Base-by-base conservation (phyloP, 495 filamentous ascomycete species). In the Penicillium argentinense region DNA sequence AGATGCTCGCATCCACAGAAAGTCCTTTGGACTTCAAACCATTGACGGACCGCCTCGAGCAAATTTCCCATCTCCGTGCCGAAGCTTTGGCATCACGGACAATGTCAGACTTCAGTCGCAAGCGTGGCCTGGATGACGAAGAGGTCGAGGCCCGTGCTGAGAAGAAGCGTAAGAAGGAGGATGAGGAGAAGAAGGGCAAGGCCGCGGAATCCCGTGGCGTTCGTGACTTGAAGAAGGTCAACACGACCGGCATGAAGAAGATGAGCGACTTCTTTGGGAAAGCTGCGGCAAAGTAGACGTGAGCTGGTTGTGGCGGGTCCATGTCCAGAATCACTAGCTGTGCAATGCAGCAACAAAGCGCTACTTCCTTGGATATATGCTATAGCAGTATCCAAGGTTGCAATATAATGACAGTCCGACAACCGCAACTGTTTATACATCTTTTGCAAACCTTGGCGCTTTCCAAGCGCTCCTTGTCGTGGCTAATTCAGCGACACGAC, bases 261-360 rank as follows among this genome's bases (percentile, higher is more conserved):
- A 80, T 98, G 83, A 96, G 89, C 54, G 80, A 84, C 49, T 98
- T 97, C 64, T 98, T 98, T 64, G 79, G 76, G 27, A 96, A 91
- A 72, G 84, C 67, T 8, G 53, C 66, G 17, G 30, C 60, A 49
- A 72, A 70, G 48, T 68, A 69, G 45, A 45, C 62, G 40, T 70
- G 58, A 66, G 36, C 12, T 1, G 7, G 9, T 4, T 9, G 3
- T 19, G 7, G 38, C 21, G 26, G 25, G 9, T 33, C 5, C 11
- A 19, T 19, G 5, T 26, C 11, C 33, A 21, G 14, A n/a, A 34
- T 26, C 4, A n/a, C n/a, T n/a, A n/a, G 13, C 30, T 32, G 12
- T 8, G 18, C 16, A 19, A 22, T 36, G 33, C 14, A 36, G 33
- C 17, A 21, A 36, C 18, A 8, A 36, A 18, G 16, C 17, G 17